Conservation (phyloP, 495 filamentous ascomycete genomes). For the Aspergillus sparsus region DNA sequence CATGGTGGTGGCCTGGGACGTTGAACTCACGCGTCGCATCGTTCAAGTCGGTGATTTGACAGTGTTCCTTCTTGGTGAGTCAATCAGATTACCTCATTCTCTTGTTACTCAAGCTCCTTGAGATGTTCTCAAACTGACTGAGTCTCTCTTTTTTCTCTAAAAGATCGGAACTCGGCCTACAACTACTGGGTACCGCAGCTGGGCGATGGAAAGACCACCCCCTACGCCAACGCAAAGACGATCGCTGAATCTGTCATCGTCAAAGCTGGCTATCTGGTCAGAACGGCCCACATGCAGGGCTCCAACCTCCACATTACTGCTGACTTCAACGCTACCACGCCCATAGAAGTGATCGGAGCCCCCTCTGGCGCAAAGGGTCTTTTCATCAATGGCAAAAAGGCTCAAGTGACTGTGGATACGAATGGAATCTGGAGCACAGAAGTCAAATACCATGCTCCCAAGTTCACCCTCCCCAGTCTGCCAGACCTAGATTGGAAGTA, state of each 20-base stretch:
- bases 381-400: constrained; percentile 58
- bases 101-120: too few species aligned
- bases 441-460: constrained; percentile 54
- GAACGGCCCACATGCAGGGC: constrained; percentile 56
- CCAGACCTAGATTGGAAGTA: constrained; percentile 65
- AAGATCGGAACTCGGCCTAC: constrained; percentile 71
- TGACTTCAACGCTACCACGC: constrained; percentile 70
- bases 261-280: constrained; percentile 74
- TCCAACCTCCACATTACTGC: constrained; percentile 59
- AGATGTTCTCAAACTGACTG: too few species aligned
- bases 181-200: constrained; percentile 71
- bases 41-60: constrained; percentile 57
- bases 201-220: constrained; percentile 30
- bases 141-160: background rate
- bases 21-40: constrained; percentile 51
- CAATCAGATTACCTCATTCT: background rate
- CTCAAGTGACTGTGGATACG: constrained; percentile 41
- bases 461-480: constrained; percentile 56
- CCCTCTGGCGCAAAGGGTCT: constrained; percentile 51
- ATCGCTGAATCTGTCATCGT: constrained; percentile 60
- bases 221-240: constrained; percentile 41
- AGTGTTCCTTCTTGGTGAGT: constrained; percentile 54
- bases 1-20: constrained; percentile 60
- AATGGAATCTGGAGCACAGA: constrained; percentile 56
- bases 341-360: constrained; percentile 65